phyloP scores from a whole-genome alignment of 2,329 filamentous ascomycete species.

The Ilyonectria robusta region DNA sequence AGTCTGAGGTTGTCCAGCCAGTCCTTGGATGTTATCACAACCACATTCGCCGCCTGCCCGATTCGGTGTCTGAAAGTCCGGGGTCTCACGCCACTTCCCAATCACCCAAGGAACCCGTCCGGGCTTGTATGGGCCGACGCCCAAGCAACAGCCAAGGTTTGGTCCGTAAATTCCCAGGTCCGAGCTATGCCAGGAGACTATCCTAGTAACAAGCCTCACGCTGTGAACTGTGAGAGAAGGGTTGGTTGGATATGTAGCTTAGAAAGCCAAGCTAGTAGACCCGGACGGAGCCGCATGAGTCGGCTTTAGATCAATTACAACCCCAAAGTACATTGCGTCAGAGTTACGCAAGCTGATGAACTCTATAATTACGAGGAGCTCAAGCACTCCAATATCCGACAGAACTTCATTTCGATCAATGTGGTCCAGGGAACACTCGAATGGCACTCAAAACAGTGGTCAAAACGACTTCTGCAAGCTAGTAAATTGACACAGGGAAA shows the following conservation, averaged over 20 bases:
- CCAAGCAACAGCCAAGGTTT: not conserved
- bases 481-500: slow-evolving; percentile 55
- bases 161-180: not conserved
- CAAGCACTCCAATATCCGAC: not conserved
- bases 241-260: not conserved
- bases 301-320: not conserved
- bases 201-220: not conserved
- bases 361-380: not conserved
- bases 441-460: slow-evolving; percentile 26
- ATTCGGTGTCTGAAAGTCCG: slow-evolving; percentile 13
- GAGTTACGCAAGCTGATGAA: not conserved
- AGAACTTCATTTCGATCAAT: too few species aligned
- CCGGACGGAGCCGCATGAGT: slow-evolving; percentile 6
- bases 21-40: slow-evolving; percentile 1
- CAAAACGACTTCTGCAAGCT: slow-evolving; percentile 49
- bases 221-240: not conserved
- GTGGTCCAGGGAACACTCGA: not conserved
- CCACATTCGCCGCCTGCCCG: slow-evolving; percentile 12
- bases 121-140: not conserved
- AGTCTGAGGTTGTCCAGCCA: not conserved
- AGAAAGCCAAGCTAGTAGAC: slow-evolving; percentile 5
- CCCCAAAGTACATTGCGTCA: not conserved
- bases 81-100: slow-evolving; percentile 20
- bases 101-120: not conserved
- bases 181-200: not conserved